Evolutionary conservation across 2,329 filamentous ascomycete genomes (phyloP), one percentile per base, ranked within the genome.

Genomic region (Phaeosphaeriaceae sp.): DNA sequence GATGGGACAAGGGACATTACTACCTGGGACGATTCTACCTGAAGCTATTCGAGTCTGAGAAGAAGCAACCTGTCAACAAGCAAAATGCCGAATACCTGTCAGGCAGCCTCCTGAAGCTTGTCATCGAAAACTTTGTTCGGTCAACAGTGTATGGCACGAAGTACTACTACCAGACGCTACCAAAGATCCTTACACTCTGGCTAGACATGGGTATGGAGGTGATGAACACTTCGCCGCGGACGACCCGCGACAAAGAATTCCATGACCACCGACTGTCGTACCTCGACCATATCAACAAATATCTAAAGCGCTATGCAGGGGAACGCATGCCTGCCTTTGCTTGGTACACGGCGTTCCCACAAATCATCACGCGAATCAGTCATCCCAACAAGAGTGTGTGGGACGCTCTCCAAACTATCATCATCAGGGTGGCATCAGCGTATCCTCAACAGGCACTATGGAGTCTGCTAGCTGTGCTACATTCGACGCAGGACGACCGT

Each of bases 1-100:
- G 87, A 51, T 99, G 94, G 93, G 95, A 99, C 74, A 98, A 97
- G 77, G 93, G 92, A 0, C 94, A 98, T 74, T 99, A 98, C 76
- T 97, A 97, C 75, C 85, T 99, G 10, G 95, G 95, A 5, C 92
- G 94, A 48, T 93, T 98, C 78, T 99, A 99, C 84, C 96, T 97
- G 76, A 99, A 97, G 77, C 86, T 98, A 3, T 82, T 97, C 2
- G 94, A 98, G 69, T 91, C 92, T 0, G 93, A 98, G 75, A 93
- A 92, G 76, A 82, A 85, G 1, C 86, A 96, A 52, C 88, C 90
- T 40, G 82, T 86, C 19, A 86, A 89, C 25, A 93, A 93, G 62
- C 93, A 97, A 56, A 78, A 74, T 27, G 67, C 77, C 24, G 61
- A 75, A 13, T 80, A 71, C 68, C 79, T 95, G 54, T 91, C 87